These are phyloP conservation scores for Tillandsia fasciculata DNA, from an alignment of 176 grass and related monocot species.

Conservation along the genomic window DNA sequence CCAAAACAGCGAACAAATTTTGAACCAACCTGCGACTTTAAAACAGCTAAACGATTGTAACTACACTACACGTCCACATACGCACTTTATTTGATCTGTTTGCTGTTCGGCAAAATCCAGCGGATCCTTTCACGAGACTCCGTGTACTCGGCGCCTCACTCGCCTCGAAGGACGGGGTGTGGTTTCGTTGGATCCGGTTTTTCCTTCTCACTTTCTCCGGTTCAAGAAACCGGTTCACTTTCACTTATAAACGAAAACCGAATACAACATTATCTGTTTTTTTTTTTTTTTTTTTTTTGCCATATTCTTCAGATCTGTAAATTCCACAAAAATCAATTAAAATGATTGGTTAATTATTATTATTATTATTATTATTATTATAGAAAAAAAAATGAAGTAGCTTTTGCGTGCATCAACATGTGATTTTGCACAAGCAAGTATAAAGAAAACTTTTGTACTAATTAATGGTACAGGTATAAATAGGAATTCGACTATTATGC, in stretches of 20 bases:
- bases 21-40: not conserved
- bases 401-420: no score
- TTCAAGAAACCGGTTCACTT: slow-evolving; percentile 8
- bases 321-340: not conserved
- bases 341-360: no score
- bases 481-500: no score
- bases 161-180: not conserved
- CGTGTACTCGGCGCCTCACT: not conserved
- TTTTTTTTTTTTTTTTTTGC: not conserved
- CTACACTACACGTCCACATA: not conserved
- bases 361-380: no score
- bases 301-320: not conserved
- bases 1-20: not conserved
- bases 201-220: slow-evolving; percentile 21
- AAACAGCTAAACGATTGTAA: not conserved
- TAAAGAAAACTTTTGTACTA: no score
- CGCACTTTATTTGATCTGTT: not conserved
- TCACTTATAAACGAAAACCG: not conserved
- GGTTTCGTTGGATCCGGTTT: slow-evolving; percentile 20
- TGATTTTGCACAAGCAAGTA: no score
- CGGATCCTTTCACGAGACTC: not conserved
- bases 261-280: not conserved
- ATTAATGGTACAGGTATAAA: no score
- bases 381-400: no score
- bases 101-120: not conserved